Percentiles rank a stretch among this genome's conserved stretches.
phyloP scores from a whole-genome alignment of 495 filamentous ascomycete genomes.

The Penicillium flavigenum region DNA sequence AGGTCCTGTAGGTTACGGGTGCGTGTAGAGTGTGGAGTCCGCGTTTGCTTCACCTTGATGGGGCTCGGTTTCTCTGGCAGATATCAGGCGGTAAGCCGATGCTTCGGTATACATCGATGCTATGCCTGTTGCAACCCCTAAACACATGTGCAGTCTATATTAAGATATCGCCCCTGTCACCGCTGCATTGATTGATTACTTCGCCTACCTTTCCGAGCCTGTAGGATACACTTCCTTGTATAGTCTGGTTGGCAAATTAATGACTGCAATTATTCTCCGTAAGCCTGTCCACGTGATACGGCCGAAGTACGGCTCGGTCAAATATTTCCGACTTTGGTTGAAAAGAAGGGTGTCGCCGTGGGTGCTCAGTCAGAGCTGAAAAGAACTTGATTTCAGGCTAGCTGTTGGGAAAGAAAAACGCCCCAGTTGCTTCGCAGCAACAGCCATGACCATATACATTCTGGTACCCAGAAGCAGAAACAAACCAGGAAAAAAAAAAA shows the following conservation, averaged over 20 bases:
- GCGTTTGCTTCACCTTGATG: not conserved
- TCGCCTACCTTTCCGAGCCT: not conserved
- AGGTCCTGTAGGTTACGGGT: not conserved
- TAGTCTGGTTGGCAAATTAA: not conserved
- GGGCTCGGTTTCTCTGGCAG: slow-evolving; percentile 3
- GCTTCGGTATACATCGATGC: not conserved
- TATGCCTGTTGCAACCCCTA: not conserved
- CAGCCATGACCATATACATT: slow-evolving; percentile 22
- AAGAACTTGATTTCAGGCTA: not conserved
- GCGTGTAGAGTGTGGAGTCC: not conserved
- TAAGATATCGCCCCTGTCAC: not conserved
- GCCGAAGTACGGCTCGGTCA: slow-evolving; percentile 6
- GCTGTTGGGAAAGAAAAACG: slow-evolving; percentile 9
- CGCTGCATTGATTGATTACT: not conserved
- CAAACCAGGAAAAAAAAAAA: slow-evolving; percentile 6
- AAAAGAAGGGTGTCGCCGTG: not conserved
- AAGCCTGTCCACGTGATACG: slow-evolving; percentile 16
- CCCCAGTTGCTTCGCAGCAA: slow-evolving; percentile 18
- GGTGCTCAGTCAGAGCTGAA: slow-evolving; percentile 2
- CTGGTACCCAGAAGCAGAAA: slow-evolving; percentile 13
- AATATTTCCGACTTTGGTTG: not conserved
- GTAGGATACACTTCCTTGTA: not conserved
- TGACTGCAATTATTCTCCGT: slow-evolving; percentile 3
- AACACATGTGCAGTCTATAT: not conserved
- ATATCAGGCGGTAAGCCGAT: slow-evolving; percentile 7